Percentiles rank a stretch among this genome's conserved stretches.
These are phyloP conservation scores for Diaporthe sp. DNA, from an alignment of 2,329 filamentous ascomycete species.

Conservation along the genomic window DNA sequence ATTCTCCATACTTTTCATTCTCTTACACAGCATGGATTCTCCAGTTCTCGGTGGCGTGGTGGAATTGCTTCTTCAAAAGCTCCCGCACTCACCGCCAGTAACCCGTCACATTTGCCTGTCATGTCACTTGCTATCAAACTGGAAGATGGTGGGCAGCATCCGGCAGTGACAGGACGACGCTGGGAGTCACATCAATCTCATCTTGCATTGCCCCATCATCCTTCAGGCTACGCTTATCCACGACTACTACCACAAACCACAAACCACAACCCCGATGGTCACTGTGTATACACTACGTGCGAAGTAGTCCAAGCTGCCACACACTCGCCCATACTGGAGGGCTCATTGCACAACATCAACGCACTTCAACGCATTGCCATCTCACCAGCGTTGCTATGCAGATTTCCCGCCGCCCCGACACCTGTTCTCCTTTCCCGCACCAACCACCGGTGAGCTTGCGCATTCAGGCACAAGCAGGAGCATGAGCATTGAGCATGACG, in stretches of 20 bases:
- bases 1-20: not conserved
- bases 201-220: slow-evolving; percentile 20
- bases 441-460: not conserved
- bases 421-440: not conserved
- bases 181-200: slow-evolving; percentile 16
- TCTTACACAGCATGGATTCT: not conserved
- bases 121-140: not conserved
- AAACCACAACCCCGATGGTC: not conserved
- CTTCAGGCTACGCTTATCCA: not conserved
- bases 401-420: not conserved
- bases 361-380: not conserved
- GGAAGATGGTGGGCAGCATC: slow-evolving; percentile 27
- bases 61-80: slow-evolving; percentile 17
- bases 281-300: not conserved
- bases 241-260: not conserved
- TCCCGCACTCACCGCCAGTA: slow-evolving; percentile 22
- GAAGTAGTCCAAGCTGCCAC: not conserved
- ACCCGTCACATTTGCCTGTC: slow-evolving; percentile 18
- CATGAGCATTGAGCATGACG: slow-evolving; percentile 8
- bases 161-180: slow-evolving; percentile 10
- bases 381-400: slow-evolving; percentile 25
- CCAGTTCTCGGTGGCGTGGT: not conserved
- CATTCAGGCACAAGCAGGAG: not conserved
- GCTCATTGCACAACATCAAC: slow-evolving; percentile 24
- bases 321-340: not conserved